These are phyloP conservation scores for Saprolegnia diclina DNA, from an alignment of 352 stramenopile genomes.

Conservation along the genomic window DNA sequence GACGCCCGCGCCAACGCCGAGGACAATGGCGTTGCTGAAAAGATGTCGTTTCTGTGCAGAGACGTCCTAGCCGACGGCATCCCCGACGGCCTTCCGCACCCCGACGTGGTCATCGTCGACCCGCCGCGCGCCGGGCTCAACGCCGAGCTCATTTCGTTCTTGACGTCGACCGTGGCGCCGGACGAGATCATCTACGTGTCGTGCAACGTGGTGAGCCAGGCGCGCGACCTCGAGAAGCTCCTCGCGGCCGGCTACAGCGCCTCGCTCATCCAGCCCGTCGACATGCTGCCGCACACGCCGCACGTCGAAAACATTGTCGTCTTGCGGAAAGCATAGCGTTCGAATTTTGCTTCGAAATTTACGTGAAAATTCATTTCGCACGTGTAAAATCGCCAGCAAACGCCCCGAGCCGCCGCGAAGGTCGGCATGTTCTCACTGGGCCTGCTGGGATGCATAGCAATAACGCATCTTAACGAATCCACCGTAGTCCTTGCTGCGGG, in stretches of 20 bases:
- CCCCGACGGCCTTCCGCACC: slow-evolving; percentile 16
- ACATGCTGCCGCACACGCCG: slow-evolving; percentile 76
- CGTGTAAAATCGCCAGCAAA: not conserved
- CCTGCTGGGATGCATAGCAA: not conserved
- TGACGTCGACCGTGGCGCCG: slow-evolving; percentile 38
- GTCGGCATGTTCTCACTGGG: not conserved
- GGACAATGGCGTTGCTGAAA: slow-evolving; percentile 41
- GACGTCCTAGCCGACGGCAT: slow-evolving; percentile 32
- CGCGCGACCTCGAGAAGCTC: slow-evolving; percentile 46
- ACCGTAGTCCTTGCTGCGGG: too few species aligned
- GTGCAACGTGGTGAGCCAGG: slow-evolving; percentile 66
- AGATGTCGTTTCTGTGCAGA: slow-evolving; percentile 60
- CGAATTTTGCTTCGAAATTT: not conserved
- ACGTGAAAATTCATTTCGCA: too few species aligned
- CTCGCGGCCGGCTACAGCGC: slow-evolving; percentile 39
- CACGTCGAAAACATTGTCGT: slow-evolving; percentile 64
- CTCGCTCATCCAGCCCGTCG: slow-evolving; percentile 53
- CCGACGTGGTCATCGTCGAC: slow-evolving; percentile 70
- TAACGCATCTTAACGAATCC: too few species aligned
- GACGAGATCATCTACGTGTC: slow-evolving; percentile 68
- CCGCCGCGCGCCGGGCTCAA: slow-evolving; percentile 62
- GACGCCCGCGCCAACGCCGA: slow-evolving; percentile 46
- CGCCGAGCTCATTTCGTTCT: slow-evolving; percentile 54
- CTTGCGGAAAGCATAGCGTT: not conserved
- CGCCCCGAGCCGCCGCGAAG: too few species aligned